These are phyloP conservation scores for Paraconiothyrium sp. DNA, from an alignment of 2,329 filamentous ascomycete genomes.

Conservation along the genomic window DNA sequence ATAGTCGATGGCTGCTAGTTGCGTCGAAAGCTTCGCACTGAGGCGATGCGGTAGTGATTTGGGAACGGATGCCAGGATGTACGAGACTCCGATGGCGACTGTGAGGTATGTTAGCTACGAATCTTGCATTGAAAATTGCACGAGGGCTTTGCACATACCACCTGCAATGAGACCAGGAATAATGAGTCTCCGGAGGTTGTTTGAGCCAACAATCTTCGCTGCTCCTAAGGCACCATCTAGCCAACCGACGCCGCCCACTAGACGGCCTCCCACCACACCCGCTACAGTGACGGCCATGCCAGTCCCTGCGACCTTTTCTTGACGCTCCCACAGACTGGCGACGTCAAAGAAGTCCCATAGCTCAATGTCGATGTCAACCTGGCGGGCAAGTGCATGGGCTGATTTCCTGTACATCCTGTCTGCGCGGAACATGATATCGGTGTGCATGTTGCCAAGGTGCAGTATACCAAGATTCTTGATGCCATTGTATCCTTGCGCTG, in stretches of 20 bases:
- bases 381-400: slow-evolving; percentile 80
- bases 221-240: slow-evolving; percentile 86
- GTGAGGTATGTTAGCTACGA: slow-evolving; percentile 22
- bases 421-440: slow-evolving; percentile 85
- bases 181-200: slow-evolving; percentile 81
- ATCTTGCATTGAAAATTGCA: background rate
- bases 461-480: slow-evolving; percentile 90
- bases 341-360: slow-evolving; percentile 94
- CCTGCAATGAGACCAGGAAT: slow-evolving; percentile 81
- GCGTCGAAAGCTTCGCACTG: slow-evolving; percentile 81
- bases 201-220: slow-evolving; percentile 80
- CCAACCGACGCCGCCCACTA: slow-evolving; percentile 87
- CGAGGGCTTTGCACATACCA: slow-evolving; percentile 66
- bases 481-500: slow-evolving; percentile 80
- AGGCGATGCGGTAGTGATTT: slow-evolving; percentile 87
- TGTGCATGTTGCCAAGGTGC: slow-evolving; percentile 82
- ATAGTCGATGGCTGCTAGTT: slow-evolving; percentile 86
- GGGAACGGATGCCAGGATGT: slow-evolving; percentile 87
- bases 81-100: slow-evolving; percentile 80
- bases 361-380: slow-evolving; percentile 88
- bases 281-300: slow-evolving; percentile 94
- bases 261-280: slow-evolving; percentile 81
- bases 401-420: slow-evolving; percentile 94
- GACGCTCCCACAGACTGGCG: slow-evolving; percentile 80
- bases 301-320: slow-evolving; percentile 94